phyloP scores from a whole-genome alignment of 495 filamentous ascomycete species.

The Xylaria castorea region DNA sequence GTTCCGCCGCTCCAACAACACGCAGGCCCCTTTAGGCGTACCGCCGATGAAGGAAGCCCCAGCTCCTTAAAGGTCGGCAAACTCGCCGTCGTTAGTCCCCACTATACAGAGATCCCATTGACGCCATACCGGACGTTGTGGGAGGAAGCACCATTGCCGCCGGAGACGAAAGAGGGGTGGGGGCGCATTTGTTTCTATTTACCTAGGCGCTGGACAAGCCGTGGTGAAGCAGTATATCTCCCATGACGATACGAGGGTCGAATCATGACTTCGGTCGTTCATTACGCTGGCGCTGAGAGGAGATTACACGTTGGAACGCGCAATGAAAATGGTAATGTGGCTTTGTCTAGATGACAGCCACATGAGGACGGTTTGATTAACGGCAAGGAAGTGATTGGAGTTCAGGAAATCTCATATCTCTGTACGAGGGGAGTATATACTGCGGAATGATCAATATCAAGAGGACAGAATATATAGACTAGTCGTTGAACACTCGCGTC shows the following conservation, averaged over 20 bases:
- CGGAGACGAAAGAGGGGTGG: slow-evolving; percentile 29
- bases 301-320: neutral
- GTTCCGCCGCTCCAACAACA: slow-evolving; percentile 27
- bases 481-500: neutral
- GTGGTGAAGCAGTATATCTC: neutral
- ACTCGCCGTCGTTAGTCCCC: slow-evolving; percentile 25
- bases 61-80: slow-evolving; percentile 33
- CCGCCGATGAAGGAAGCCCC: slow-evolving; percentile 43
- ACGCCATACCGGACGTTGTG: slow-evolving; percentile 36
- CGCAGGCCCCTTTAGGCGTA: slow-evolving; percentile 33
- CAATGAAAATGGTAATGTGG: slow-evolving; percentile 12
- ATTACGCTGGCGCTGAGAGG: neutral
- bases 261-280: neutral
- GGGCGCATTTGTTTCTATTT: slow-evolving; percentile 30
- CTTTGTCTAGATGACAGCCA: slow-evolving; percentile 40
- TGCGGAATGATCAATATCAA: neutral
- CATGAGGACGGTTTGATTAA: neutral
- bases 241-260: neutral
- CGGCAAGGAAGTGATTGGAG: slow-evolving; percentile 13
- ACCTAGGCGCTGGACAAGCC: slow-evolving; percentile 27
- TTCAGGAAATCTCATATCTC: slow-evolving; percentile 1
- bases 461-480: neutral
- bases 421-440: neutral
- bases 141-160: slow-evolving; percentile 22
- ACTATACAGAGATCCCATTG: slow-evolving; percentile 39